A percentile compares a stretch with the other conserved stretches of the same genome.
phyloP scores from a whole-genome alignment of 306 rosid species.

The Canavalia ensiformis region DNA sequence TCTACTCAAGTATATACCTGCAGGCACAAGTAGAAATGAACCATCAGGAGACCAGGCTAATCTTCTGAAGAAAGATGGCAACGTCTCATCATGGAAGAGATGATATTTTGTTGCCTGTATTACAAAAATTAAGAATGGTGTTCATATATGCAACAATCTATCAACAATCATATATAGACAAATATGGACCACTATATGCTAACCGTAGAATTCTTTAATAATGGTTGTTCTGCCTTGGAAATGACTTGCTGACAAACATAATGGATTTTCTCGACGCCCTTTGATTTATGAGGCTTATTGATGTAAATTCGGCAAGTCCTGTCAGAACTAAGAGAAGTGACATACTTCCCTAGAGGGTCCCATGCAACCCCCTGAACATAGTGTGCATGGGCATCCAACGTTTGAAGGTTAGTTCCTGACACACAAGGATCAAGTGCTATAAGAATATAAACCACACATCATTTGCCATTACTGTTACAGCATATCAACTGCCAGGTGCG shows the following conservation, averaged over 20 bases:
- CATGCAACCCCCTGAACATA: conserved; percentile 99
- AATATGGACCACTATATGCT: conserved; percentile 39
- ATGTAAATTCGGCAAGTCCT: conserved; percentile 86
- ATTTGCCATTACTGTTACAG: conserved; percentile 6
- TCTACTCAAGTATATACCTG: conserved; percentile 67
- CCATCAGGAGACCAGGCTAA: conserved; percentile 99
- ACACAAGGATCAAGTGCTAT: conserved; percentile 39
- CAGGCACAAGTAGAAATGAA: conserved; percentile 88
- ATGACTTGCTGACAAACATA: conserved; percentile 83
- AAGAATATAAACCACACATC: conserved; percentile 18
- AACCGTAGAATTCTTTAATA: conserved; percentile 78
- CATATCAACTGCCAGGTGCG: conserved; percentile 39
- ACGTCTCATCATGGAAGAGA: conserved; percentile 90
- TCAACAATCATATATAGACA: conserved; percentile 17
- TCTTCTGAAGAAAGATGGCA: conserved; percentile 97
- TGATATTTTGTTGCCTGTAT: conserved; percentile 76
- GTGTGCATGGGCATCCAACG: conserved; percentile 84
- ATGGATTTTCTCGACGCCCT: conserved; percentile 69
- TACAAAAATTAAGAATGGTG: conserved; percentile 41
- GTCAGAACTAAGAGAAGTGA: conserved; percentile 92
- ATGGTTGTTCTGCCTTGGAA: conserved; percentile 76
- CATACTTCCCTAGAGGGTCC: conserved; percentile 87
- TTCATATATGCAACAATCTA: conserved; percentile 43
- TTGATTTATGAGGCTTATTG: conserved; percentile 77
- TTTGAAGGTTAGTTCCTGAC: conserved; percentile 88